Evolutionary conservation across 1,284 basidiomycete genomes (phyloP).

Genomic region (Cryptococcus sp.): DNA sequence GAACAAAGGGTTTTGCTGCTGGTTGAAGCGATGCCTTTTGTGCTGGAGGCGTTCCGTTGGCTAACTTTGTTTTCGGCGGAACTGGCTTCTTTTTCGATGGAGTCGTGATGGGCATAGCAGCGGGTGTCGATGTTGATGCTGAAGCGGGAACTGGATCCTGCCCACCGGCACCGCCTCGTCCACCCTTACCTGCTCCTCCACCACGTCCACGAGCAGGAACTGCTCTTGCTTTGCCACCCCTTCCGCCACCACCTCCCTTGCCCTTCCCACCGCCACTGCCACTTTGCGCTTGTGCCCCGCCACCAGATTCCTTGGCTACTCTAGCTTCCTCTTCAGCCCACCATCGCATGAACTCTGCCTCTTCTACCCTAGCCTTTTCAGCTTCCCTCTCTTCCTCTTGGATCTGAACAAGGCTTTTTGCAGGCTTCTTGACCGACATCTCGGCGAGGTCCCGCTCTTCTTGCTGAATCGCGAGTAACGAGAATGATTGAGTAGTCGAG

Average conservation of each 20-base stretch:
- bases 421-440: conserved; percentile 53
- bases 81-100: too few relatives aligned
- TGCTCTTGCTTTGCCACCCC: conserved; percentile 10
- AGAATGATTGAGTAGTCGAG: conserved; percentile 54
- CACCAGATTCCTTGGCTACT: conserved; percentile 55
- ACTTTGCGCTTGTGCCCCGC: neutral
- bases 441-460: conserved; percentile 64
- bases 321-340: conserved; percentile 79
- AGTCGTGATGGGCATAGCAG: neutral
- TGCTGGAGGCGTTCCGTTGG: too few relatives aligned
- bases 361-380: conserved; percentile 58
- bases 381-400: conserved; percentile 69
- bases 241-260: conserved; percentile 8
- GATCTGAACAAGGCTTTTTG: conserved; percentile 67
- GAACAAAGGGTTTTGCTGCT: too few relatives aligned
- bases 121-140: too few relatives aligned
- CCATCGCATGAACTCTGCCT: conserved; percentile 79
- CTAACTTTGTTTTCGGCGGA: too few relatives aligned
- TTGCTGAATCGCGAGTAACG: conserved; percentile 80
- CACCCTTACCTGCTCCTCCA: conserved; percentile 1
- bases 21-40: too few relatives aligned
- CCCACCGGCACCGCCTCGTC: neutral
- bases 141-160: too few relatives aligned
- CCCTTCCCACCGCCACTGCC: neutral
- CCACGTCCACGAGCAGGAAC: neutral